Conservation (phyloP, 1,284 basidiomycete genomes). For the Leccinum subrobustum region DNA sequence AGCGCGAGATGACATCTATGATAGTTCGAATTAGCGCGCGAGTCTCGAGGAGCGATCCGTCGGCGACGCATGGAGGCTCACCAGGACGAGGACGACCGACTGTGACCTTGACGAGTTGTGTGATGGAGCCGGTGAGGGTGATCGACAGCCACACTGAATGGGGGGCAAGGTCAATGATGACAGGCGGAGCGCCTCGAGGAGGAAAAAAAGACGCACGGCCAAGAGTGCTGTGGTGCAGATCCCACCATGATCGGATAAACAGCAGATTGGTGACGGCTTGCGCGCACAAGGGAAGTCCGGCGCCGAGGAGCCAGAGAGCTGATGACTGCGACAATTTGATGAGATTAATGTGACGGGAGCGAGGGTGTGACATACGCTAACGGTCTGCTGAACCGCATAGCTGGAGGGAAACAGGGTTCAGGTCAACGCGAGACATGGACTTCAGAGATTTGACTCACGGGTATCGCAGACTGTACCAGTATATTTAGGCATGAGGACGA, state of each 20-base stretch:
- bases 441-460: conserved; percentile 35
- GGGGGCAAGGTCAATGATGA: background rate
- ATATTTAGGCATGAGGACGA: background rate
- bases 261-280: conserved; percentile 50
- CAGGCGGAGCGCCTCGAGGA: background rate
- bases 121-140: conserved; percentile 59
- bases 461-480: conserved; percentile 32
- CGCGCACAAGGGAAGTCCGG: conserved; percentile 47
- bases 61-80: conserved; percentile 18
- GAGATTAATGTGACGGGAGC: background rate
- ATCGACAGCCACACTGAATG: conserved; percentile 51
- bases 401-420: conserved; percentile 30
- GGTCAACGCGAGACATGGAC: background rate
- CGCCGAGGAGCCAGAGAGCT: conserved; percentile 47
- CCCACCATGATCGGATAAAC: conserved; percentile 63
- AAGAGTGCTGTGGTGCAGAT: conserved; percentile 63
- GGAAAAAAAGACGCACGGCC: conserved; percentile 42
- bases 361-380: conserved; percentile 45
- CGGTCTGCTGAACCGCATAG: conserved; percentile 59
- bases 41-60: background rate
- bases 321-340: conserved; percentile 26
- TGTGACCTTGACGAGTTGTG: conserved; percentile 62
- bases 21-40: background rate
- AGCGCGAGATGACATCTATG: conserved; percentile 60
- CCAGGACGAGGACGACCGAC: conserved; percentile 72